phyloP scores from a whole-genome alignment of 345 rosid genomes.

The Melaleuca alternifolia region DNA sequence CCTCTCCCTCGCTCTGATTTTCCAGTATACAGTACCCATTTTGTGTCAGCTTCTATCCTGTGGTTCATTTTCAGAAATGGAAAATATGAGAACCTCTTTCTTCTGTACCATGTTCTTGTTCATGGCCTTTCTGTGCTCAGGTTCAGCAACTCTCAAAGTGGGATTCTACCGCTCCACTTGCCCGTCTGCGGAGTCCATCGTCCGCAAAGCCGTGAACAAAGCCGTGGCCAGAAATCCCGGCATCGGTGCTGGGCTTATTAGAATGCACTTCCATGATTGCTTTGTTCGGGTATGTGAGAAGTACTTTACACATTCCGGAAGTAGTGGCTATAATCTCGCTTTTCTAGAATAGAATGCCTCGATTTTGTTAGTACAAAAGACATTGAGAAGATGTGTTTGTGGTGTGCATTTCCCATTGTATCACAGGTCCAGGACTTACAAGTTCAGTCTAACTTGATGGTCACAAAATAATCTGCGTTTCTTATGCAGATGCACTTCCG shows the following conservation, averaged over 20 bases:
- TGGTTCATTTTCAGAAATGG: background rate
- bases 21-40: no score
- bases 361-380: background rate
- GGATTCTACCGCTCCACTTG: conserved; percentile 10
- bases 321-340: background rate
- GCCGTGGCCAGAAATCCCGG: conserved; percentile 8
- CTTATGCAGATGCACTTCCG: background rate
- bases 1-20: no score
- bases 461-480: background rate
- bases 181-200: conserved; percentile 3
- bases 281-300: background rate
- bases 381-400: background rate
- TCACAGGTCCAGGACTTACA: background rate
- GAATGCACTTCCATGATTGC: conserved; percentile 23
- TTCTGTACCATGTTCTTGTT: background rate
- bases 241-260: conserved; percentile 1
- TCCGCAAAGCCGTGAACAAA: conserved; percentile 2
- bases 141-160: background rate
- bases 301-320: background rate
- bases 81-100: background rate
- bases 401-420: background rate
- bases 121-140: background rate
- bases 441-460: background rate
- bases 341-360: background rate
- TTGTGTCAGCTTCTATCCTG: background rate